These are phyloP conservation scores for Aspergillus fumigatiaffinis DNA, from an alignment of 2,329 filamentous ascomycete species.

Conservation along the genomic window DNA sequence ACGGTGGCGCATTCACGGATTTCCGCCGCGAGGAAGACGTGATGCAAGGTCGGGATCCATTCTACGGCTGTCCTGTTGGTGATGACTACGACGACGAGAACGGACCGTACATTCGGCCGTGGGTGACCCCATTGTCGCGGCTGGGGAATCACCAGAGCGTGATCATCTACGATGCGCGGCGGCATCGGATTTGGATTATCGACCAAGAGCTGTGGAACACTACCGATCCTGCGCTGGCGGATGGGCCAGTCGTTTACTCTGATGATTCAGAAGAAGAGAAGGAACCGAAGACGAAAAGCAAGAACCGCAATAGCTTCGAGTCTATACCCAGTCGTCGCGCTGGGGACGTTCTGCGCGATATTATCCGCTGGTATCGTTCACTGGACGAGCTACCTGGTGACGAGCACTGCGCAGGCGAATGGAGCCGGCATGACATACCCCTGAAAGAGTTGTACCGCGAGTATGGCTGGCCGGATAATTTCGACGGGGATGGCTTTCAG, in stretches of 20 bases:
- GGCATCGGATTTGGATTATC: constrained; percentile 22
- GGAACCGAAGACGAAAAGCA: not conserved
- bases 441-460: constrained; percentile 4
- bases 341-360: constrained; percentile 14
- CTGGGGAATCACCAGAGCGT: constrained; percentile 22
- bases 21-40: not conserved
- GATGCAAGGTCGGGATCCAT: constrained; percentile 3
- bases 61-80: not conserved
- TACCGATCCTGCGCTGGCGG: constrained; percentile 4
- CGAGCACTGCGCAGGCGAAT: not conserved
- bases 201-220: constrained; percentile 4
- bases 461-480: constrained; percentile 16
- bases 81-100: constrained; percentile 11
- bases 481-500: constrained; percentile 15
- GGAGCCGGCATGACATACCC: not conserved
- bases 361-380: constrained; percentile 9
- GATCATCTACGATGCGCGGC: constrained; percentile 25
- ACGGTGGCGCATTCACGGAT: constrained; percentile 3
- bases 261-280: not conserved
- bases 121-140: constrained; percentile 25
- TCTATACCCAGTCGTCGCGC: constrained; percentile 11
- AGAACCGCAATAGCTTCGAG: constrained; percentile 12
- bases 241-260: not conserved
- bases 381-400: constrained; percentile 12
- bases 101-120: constrained; percentile 24